A percentile compares a stretch with the other conserved stretches of the same genome.
Conservation (phyloP, 2,329 filamentous ascomycete genomes). For the Emericellopsis atlantica region DNA sequence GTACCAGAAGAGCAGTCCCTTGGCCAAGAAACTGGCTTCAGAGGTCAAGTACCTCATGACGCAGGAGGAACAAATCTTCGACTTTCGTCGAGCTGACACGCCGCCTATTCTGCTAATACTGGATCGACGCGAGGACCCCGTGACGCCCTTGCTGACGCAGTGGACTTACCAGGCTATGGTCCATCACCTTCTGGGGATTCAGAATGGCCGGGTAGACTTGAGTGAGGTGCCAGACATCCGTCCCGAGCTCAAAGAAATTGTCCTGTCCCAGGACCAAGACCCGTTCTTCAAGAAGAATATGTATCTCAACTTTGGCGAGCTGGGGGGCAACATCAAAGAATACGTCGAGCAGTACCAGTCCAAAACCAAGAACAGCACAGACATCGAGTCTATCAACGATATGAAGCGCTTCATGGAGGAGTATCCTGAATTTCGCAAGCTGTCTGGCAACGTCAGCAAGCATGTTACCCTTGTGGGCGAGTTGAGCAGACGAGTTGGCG, state of each 20-base stretch:
- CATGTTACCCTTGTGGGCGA: conserved; percentile 95
- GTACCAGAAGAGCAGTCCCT: conserved; percentile 79
- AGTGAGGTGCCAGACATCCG: conserved; percentile 72
- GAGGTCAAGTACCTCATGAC: conserved; percentile 89
- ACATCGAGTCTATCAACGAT: conserved; percentile 92
- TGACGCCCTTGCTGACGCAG: conserved; percentile 87
- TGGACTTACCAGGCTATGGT: conserved; percentile 99
- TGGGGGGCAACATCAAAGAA: conserved; percentile 93
- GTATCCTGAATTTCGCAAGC: conserved; percentile 92
- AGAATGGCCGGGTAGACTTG: conserved; percentile 87
- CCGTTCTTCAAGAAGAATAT: conserved; percentile 99
- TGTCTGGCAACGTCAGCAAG: conserved; percentile 96
- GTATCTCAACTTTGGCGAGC: conserved; percentile 93
- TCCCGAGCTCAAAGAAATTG: conserved; percentile 84
- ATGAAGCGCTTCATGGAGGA: conserved; percentile 99
- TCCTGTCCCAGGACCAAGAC: conserved; percentile 91
- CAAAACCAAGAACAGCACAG: conserved; percentile 91
- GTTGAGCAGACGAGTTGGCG: conserved; percentile 74
- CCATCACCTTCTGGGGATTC: conserved; percentile 85
- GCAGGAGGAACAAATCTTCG: conserved; percentile 92
- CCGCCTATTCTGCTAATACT: conserved; percentile 84
- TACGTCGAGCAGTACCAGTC: conserved; percentile 98
- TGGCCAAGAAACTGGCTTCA: conserved; percentile 86
- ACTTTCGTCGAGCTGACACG: conserved; percentile 90
- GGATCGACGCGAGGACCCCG: conserved; percentile 85